Evolutionary conservation across 768 basidiomycete species (phyloP), one percentile per base, ranked within the genome.

Genomic region (Dioszegia aurantiaca): DNA sequence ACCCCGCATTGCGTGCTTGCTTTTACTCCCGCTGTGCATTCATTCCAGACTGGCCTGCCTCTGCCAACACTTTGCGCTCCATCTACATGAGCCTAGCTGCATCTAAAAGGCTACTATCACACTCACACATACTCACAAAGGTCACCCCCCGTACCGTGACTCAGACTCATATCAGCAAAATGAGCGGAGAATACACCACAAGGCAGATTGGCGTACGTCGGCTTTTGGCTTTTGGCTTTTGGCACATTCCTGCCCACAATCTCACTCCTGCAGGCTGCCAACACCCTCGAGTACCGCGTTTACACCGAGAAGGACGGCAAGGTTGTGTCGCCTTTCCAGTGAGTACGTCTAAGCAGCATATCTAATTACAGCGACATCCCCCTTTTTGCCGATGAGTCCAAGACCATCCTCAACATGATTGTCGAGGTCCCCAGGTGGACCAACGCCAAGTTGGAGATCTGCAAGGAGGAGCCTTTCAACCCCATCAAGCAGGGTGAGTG

Each of bases 391-490:
- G 91, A 99, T 80, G 89, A 87, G 81, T 86, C 82, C 80, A 88
- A 88, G 78, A 89, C 89, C 74, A 87, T 97, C 81, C 83, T 95
- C 80, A 98, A 97, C 87, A 72, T 76, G 75, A 56, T 76, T 52
- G 75, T 76, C 57, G 75, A 76, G 60, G 77, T 78, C 23, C 95
- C 95, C 47, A 88, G 95, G 73, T 99, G 95, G 95, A 95, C 93
- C 78, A 97, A 99, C 82, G 95, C 95, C 54, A 98, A 99, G 84
- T 89, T 98, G 88, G 95, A 99, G 80, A 95, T 95, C 78, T 94
- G 84, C 79, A 99, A 95, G 80, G 92, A 95, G 72, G 94, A 98
- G 78, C 55, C 84, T n/a, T 90, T 98, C 85, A 99, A 99, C 81
- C 95, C 95, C 72, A 97, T 99, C 87, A 94, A 95, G 79, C 95